phyloP scores from a whole-genome alignment of 1,139 yeast genomes.

The Scheffersomyces parashehatae region DNA sequence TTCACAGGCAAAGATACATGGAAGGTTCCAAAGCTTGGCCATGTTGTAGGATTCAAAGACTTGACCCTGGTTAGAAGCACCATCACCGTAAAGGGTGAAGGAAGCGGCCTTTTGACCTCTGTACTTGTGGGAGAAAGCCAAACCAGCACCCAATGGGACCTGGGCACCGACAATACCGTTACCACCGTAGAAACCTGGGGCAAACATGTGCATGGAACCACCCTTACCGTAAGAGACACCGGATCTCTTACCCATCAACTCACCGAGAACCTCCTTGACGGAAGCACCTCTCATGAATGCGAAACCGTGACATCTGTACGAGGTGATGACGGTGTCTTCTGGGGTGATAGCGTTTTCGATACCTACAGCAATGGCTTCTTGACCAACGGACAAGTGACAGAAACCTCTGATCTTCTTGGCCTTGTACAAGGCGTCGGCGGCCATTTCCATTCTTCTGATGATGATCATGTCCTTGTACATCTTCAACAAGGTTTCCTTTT shows the following conservation, averaged over 20 bases:
- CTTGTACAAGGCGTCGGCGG: slow-evolving; percentile 95
- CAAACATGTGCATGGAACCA: slow-evolving; percentile 99
- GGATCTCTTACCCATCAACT: slow-evolving; percentile 92
- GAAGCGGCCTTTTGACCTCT: slow-evolving; percentile 78
- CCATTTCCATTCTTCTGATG: slow-evolving; percentile 98
- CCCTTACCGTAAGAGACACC: slow-evolving; percentile 98
- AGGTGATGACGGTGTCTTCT: slow-evolving; percentile 87
- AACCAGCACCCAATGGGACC: slow-evolving; percentile 96
- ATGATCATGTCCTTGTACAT: slow-evolving; percentile 97
- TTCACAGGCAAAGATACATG: slow-evolving; percentile 93
- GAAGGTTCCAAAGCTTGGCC: slow-evolving; percentile 99
- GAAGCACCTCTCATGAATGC: slow-evolving; percentile 95
- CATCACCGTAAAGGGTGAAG: slow-evolving; percentile 94
- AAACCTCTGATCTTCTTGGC: slow-evolving; percentile 98
- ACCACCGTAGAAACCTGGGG: slow-evolving; percentile 95
- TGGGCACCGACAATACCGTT: slow-evolving; percentile 99
- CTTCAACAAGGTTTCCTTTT: slow-evolving; percentile 75
- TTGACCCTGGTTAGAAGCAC: slow-evolving; percentile 99
- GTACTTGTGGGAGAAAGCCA: slow-evolving; percentile 97
- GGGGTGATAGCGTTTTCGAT: slow-evolving; percentile 89
- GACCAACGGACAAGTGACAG: slow-evolving; percentile 98
- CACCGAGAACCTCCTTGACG: slow-evolving; percentile 88
- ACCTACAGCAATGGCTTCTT: slow-evolving; percentile 98
- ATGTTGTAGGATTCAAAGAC: slow-evolving; percentile 96
- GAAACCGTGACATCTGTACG: slow-evolving; percentile 98